Conservation (phyloP, 2,329 filamentous ascomycete species). For the Xylaria arbuscula region DNA sequence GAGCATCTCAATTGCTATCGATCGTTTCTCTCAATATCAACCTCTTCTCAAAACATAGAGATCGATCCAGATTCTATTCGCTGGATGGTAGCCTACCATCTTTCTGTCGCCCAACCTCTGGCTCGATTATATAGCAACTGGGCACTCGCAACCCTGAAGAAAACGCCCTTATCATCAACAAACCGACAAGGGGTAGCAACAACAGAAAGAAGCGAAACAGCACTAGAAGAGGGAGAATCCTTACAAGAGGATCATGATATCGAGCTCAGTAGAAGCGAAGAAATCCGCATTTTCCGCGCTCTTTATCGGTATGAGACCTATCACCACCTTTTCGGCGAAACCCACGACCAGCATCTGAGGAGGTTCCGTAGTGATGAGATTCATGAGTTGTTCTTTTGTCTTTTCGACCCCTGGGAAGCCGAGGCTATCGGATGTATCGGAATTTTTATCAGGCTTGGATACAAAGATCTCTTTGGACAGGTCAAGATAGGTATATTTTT, state of each 20-base stretch:
- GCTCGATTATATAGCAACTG: conserved; percentile 26
- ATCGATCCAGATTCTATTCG: conserved; percentile 10
- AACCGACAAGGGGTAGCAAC: not conserved
- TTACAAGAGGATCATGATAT: not conserved
- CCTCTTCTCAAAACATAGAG: not conserved
- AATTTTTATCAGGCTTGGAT: not conserved
- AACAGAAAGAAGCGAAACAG: not conserved
- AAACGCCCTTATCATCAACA: not conserved
- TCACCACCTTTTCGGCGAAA: conserved; percentile 32
- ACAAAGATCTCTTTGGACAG: conserved; percentile 3
- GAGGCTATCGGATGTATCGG: conserved; percentile 27
- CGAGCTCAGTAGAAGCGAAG: conserved; percentile 31
- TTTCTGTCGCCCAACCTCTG: conserved; percentile 29
- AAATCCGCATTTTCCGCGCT: conserved; percentile 40
- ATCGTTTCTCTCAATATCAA: not conserved
- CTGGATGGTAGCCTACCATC: conserved; percentile 34
- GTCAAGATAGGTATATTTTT: no score
- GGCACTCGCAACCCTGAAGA: conserved; percentile 28
- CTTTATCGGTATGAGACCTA: conserved; percentile 41
- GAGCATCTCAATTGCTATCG: not conserved
- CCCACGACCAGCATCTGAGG: conserved; percentile 14
- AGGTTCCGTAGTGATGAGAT: not conserved
- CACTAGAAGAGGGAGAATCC: not conserved
- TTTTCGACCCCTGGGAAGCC: conserved; percentile 22
- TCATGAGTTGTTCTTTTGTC: conserved; percentile 4